Base-by-base conservation (phyloP, 1,284 basidiomycete species). In the Ustilago xerochloae region DNA sequence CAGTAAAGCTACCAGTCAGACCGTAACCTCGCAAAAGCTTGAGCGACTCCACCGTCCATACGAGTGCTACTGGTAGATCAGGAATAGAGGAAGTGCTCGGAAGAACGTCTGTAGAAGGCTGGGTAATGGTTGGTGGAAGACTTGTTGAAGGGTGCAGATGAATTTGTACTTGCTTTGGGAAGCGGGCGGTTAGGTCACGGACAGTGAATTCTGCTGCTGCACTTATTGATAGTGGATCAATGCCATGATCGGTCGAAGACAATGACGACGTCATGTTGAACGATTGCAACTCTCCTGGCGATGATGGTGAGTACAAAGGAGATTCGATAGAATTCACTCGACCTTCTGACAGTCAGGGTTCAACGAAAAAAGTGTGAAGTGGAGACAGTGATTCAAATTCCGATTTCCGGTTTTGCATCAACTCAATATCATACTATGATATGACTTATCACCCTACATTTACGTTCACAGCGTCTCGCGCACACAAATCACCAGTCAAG, bases 1-100 rank as follows among this genome's bases (percentile, higher is more conserved):
- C 97, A 0, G 89, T 89, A 41, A 97, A 94, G 9, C 32, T 87
- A 35, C 96, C 95, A 76, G 91, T 93, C 48, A 98, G 89, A 65
- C 89, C 90, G 84, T 97, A 90, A 68, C 90, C 85, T 2, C 69
- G 53, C 4, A 77, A 28, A 3, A 79, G 46, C 12, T 53, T 46
- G 4, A 70, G 55, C 7, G 62, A 67, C 0, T 43, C 46, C 0
- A 69, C 64, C n/a, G 74, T 68, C 74, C 74, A 76, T 7, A 73
- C 50, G 9, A 73, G 30, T 20, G 69, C 60, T 2, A 72, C 57
- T 1, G 50, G 49, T 4, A 64, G 22, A 8, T 15, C 39, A 16
- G 35, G 8, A 26, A 16, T 26, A 3, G 24, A 7, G 4, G 24
- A 5, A 32, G 13, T 28, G 18, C 16, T 16, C 15, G 20, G 13